phyloP scores from a whole-genome alignment of 1,284 basidiomycete genomes.

The Phellopilus nigrolimitatus region DNA sequence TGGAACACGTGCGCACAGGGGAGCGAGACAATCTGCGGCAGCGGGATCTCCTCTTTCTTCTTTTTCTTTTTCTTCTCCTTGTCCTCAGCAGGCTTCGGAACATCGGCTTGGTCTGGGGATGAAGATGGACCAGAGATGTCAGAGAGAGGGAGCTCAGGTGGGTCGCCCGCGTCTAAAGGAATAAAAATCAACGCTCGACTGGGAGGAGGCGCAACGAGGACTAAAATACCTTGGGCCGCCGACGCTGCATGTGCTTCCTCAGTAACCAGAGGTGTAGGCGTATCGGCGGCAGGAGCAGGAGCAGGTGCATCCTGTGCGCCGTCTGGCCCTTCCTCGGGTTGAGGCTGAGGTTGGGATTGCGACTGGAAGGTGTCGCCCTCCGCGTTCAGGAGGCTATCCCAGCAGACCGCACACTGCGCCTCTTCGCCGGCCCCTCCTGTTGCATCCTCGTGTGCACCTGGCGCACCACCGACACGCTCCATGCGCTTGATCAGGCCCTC shows the following conservation, averaged over 20 bases:
- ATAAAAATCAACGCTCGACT: conserved; percentile 2
- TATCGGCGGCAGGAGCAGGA: conserved; percentile 17
- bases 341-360: conserved; percentile 12
- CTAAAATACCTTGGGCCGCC: conserved; percentile 7
- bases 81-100: conserved; percentile 22
- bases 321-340: conserved; percentile 27
- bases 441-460: conserved; percentile 34
- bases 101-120: not conserved
- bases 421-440: conserved; percentile 36
- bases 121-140: not conserved
- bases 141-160: conserved; percentile 3
- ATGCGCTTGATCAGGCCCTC: conserved; percentile 61
- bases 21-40: conserved; percentile 50
- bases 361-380: conserved; percentile 38
- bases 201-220: not conserved
- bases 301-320: conserved; percentile 22
- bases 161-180: not conserved
- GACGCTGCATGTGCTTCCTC: not conserved
- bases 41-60: conserved; percentile 14
- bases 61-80: conserved; percentile 24
- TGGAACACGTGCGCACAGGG: conserved; percentile 80
- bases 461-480: conserved; percentile 49
- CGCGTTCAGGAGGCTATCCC: conserved; percentile 56
- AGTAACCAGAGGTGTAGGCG: conserved; percentile 7
- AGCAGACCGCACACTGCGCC: conserved; percentile 67